Evolutionary conservation across 1,284 basidiomycete genomes (phyloP).

Genomic region (Pseudomicrostroma phylloplanum): DNA sequence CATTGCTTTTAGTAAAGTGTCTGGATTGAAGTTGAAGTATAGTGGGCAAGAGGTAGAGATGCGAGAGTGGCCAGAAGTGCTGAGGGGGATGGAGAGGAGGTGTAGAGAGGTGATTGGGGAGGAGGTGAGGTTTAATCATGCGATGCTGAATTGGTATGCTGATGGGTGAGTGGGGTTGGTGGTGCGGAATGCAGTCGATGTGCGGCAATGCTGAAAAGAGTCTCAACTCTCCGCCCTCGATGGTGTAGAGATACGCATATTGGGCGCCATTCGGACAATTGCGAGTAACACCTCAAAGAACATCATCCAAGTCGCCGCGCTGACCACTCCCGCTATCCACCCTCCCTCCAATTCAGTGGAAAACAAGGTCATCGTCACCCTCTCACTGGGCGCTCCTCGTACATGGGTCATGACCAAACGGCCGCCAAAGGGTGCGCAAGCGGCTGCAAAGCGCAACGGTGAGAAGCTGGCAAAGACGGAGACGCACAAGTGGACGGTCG

Average conservation of each 20-base stretch:
- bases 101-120: constrained; percentile 50
- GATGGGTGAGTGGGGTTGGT: constrained; percentile 44
- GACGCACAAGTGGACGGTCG: constrained; percentile 50
- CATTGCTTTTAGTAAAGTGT: constrained; percentile 3
- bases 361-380: constrained; percentile 56
- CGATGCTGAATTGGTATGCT: constrained; percentile 58
- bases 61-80: constrained; percentile 53
- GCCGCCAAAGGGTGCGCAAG: constrained; percentile 4
- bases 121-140: constrained; percentile 56
- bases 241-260: constrained; percentile 51
- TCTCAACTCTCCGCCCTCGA: no score
- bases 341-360: constrained; percentile 7
- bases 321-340: background rate
- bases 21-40: constrained; percentile 1
- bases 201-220: no score
- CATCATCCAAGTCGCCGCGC: constrained; percentile 8
- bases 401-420: constrained; percentile 54
- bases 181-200: background rate
- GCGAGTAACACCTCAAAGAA: constrained; percentile 25
- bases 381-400: constrained; percentile 55
- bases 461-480: constrained; percentile 9
- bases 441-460: background rate
- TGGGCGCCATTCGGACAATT: constrained; percentile 51
- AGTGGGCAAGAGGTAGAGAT: constrained; percentile 47
- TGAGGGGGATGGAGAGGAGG: constrained; percentile 51